These are phyloP conservation scores for Gastrolobium villosum DNA, from an alignment of 306 rosid genomes.

Conservation along the genomic window DNA sequence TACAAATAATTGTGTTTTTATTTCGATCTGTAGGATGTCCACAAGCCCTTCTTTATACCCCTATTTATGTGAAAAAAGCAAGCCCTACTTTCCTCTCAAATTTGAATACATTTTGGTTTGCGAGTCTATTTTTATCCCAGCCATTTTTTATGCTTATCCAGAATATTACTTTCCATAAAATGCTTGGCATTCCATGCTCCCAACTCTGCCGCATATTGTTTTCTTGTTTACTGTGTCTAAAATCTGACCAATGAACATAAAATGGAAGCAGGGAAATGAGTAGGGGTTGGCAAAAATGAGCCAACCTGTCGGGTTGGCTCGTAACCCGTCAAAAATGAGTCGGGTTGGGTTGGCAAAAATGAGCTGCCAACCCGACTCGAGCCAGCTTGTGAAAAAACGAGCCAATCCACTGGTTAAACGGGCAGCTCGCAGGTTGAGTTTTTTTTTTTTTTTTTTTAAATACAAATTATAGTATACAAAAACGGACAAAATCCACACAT, in stretches of 20 bases:
- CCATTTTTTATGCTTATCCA: constrained; percentile 5
- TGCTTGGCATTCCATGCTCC: constrained; percentile 4
- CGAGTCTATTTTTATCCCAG: constrained; percentile 31
- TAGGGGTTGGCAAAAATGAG: too few relatives aligned
- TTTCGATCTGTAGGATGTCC: constrained; percentile 1
- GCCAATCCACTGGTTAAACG: too few relatives aligned
- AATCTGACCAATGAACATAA: not conserved
- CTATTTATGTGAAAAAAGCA: constrained; percentile 10
- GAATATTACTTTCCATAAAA: constrained; percentile 22
- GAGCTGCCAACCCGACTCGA: too few relatives aligned
- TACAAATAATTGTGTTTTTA: constrained; percentile 16
- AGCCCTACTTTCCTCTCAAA: constrained; percentile 5
- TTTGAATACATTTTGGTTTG: constrained; percentile 6
- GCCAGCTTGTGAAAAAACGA: too few relatives aligned
- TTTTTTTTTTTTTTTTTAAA: too few relatives aligned
- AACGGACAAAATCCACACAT: too few relatives aligned
- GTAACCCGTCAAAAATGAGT: too few relatives aligned
- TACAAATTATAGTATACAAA: too few relatives aligned
- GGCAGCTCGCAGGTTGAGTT: too few relatives aligned
- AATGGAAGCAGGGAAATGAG: too few relatives aligned
- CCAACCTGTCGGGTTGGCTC: too few relatives aligned
- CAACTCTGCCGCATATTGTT: constrained; percentile 6
- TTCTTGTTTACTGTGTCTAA: constrained; percentile 18
- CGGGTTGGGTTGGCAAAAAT: too few relatives aligned
- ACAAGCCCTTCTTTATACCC: constrained; percentile 18